Conservation (phyloP, 176 grass and related monocot species). For the Neostapfia colusana region DNA sequence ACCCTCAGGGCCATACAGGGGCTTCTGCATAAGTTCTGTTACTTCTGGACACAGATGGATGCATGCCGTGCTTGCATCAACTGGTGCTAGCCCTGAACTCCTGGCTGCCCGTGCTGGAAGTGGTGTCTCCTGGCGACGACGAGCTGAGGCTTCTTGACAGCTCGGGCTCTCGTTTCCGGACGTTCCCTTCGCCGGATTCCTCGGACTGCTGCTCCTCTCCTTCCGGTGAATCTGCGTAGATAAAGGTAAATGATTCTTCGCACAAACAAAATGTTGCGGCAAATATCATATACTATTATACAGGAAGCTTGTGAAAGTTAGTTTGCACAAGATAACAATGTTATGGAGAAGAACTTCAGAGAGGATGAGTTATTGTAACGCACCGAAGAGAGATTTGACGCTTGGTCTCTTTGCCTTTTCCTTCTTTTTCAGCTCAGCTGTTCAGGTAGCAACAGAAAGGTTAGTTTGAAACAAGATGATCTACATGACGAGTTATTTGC, state of each 20-base stretch:
- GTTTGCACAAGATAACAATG: background rate
- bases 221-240: conserved; percentile 39
- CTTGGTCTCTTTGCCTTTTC: conserved; percentile 89
- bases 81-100: background rate
- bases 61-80: background rate
- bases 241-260: background rate
- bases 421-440: conserved; percentile 97
- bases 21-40: background rate
- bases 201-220: conserved; percentile 36
- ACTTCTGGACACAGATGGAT: background rate
- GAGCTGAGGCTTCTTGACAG: conserved; percentile 56
- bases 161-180: conserved; percentile 43
- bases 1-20: background rate
- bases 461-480: background rate
- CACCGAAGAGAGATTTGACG: conserved; percentile 89
- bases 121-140: conserved; percentile 23
- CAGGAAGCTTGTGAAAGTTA: background rate
- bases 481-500: background rate
- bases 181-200: conserved; percentile 47
- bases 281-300: background rate
- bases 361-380: background rate
- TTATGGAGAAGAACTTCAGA: background rate
- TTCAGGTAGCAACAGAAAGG: background rate
- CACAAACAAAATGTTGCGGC: background rate
- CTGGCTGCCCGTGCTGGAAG: background rate